Evolutionary conservation across 2,329 filamentous ascomycete genomes (phyloP), one percentile per base, ranked within the genome.

Genomic region (Xylaria sp.): DNA sequence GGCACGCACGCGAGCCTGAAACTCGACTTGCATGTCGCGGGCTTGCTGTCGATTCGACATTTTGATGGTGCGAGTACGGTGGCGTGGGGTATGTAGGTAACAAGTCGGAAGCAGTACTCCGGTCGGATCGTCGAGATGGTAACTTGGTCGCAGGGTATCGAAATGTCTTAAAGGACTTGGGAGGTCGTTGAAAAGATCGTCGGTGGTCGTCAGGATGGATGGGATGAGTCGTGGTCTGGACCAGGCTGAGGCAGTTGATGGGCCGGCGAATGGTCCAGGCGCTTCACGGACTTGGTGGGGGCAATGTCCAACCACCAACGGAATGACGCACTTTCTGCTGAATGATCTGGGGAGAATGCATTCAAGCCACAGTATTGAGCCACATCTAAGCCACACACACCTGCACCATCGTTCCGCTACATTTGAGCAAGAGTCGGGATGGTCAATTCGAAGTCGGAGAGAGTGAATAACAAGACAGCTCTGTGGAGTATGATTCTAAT

Each of bases 21-120:
- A 84, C 71, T 85, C 82, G 71, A 82, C 78, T 67, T 85, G 81
- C 79, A 81, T 85, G 71, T 85, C 82, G 71, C 81, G 78, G 61
- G 80, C 77, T 53, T 78, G 74, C 68, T 85, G 82, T 69, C 81
- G 78, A 71, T 83, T 83, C 56, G 80, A 80, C 82, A 85, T 85
- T 52, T 55, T 75, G 70, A 41, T 42, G 54, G 52, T 29, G 45
- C 21, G 39, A 40, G 17, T 20, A 22, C 26, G 21, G 48, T 11
- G 4, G 11, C 24, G 21, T 41, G 34, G 22, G 39, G 7, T 22
- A 11, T 38, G 20, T 16, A 40, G 17, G n/a, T 45, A 17, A 17
- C 16, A n/a, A 29, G 43, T 17, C 5, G 24, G 24, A 11, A 26
- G 6, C 11, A 11, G 24, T 26, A 34, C 16, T 34, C 11, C 29